A percentile compares a stretch with the other conserved stretches of the same genome.
phyloP scores from a whole-genome alignment of 2,329 filamentous ascomycete species.

The Colletotrichum sp. region DNA sequence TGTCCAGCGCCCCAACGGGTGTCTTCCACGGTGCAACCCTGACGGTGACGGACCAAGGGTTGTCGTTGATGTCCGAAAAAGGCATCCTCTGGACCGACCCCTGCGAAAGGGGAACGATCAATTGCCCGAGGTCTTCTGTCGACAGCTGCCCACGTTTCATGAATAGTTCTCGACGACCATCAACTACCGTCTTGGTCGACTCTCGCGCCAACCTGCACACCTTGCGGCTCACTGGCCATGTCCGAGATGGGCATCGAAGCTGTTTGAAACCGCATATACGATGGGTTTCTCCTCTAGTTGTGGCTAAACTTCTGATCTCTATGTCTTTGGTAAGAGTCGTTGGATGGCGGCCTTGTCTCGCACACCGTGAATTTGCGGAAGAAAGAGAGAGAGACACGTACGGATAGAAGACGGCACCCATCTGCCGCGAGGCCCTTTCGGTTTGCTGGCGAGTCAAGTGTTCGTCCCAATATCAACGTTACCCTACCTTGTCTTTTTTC shows the following conservation, averaged over 20 bases:
- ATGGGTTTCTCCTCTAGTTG: neutral
- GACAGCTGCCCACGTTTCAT: neutral
- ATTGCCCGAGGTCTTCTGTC: neutral
- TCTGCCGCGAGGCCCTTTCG: neutral
- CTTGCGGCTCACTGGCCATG: neutral
- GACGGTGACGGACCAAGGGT: constrained; percentile 6
- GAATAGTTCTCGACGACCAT: neutral
- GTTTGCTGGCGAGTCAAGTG: neutral
- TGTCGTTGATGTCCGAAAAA: neutral
- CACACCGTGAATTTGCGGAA: neutral
- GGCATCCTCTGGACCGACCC: neutral
- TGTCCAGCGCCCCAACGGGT: neutral
- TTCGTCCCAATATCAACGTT: neutral
- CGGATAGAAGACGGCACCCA: neutral
- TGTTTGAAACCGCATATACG: neutral
- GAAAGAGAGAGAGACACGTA: neutral
- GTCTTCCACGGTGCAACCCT: constrained; percentile 16
- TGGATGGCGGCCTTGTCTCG: neutral
- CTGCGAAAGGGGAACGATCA: neutral
- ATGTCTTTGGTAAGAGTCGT: neutral
- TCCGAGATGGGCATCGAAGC: neutral
- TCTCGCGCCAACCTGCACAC: neutral
- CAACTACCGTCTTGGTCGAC: neutral
- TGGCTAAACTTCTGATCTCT: neutral
- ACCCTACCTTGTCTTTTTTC: neutral